phyloP scores from a whole-genome alignment of 192 early-diverging fungal genomes.

The Backusella westeae region DNA sequence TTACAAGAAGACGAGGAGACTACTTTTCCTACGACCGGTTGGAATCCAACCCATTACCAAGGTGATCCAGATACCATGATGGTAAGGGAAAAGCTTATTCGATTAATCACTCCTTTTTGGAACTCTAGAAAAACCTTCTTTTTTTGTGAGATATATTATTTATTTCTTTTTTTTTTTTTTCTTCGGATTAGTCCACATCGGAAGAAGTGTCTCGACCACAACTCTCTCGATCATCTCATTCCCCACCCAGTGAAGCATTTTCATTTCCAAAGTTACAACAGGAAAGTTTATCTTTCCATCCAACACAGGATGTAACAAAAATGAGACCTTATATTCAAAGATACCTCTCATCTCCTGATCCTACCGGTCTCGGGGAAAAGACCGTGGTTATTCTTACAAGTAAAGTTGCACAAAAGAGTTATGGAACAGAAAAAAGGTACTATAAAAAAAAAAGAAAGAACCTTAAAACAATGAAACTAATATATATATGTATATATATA shows the following conservation, averaged over 20 bases:
- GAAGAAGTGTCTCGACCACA: neutral
- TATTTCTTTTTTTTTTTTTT: neutral
- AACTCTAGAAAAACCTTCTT: too few species aligned
- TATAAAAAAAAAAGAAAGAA: neutral
- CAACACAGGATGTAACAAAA: constrained; percentile 10
- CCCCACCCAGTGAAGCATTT: neutral
- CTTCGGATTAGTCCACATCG: neutral
- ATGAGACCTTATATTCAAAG: constrained; percentile 44
- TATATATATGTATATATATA: constrained; percentile 14
- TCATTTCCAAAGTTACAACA: neutral
- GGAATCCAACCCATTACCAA: neutral
- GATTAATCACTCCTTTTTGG: neutral
- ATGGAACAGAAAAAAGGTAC: constrained; percentile 87
- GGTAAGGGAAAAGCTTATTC: neutral
- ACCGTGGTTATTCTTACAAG: constrained; percentile 81
- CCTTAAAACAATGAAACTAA: neutral
- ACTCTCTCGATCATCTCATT: neutral
- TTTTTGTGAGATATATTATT: neutral
- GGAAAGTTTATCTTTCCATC: constrained; percentile 1
- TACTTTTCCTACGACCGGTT: neutral
- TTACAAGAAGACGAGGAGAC: constrained; percentile 42
- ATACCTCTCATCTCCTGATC: constrained; percentile 45
- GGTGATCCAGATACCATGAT: neutral
- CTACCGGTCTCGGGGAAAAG: constrained; percentile 48
- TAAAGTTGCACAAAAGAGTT: constrained; percentile 91